Base-by-base conservation (phyloP, 345 rosid species). In the Eutrema heterophyllum region DNA sequence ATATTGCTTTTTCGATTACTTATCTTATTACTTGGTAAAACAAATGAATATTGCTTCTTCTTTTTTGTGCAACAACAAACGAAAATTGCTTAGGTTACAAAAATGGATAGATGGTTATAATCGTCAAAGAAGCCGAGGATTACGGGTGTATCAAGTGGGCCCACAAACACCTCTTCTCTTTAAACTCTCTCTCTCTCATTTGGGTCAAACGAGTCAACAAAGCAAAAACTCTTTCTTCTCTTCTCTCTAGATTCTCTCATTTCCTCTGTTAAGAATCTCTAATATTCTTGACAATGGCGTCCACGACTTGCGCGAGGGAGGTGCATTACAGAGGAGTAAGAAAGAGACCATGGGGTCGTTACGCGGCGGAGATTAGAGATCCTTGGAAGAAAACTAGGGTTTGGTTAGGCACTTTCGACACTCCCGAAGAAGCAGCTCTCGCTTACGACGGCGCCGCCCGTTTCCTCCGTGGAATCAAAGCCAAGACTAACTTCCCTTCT, bases 261-360 rank as follows among this genome's bases (percentile, higher is more conserved):
- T 48, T 39, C 26, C 51, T 40, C 44, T 18, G 24, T 56, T 9
- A 11, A 21, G 1, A 27, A 4, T 41, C 36, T 62, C 33, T 18
- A 6, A 44, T 57, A 54, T 14, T 73, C 51, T 15, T 6, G 9
- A 49, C 56, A 58, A 84, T 85, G 95, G 84, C 95, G 65, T 81
- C 96, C 13, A 68, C 93, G n/a, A 70, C 73, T 3, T 71, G 78
- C 21, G 73, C 69, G 18, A 81, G 86, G 13, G 96, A 89, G 62
- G 96, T 87, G 33, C 98, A 89, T 81, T 91, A 86, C 86, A 78
- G 96, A 46, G 98, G 98, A 9, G 98, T 93, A 13, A 60, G 97
- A 39, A 93, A 93, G 93, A 79, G 98, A 77, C 98, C 98, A 9
- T 93, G 98, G 98, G 98, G 98, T 4, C 87, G 97, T 21, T 93